Percentiles rank a stretch among this genome's conserved stretches.
Evolutionary conservation across 2,329 filamentous ascomycete genomes (phyloP).

Genomic region (Apiospora sp.): DNA sequence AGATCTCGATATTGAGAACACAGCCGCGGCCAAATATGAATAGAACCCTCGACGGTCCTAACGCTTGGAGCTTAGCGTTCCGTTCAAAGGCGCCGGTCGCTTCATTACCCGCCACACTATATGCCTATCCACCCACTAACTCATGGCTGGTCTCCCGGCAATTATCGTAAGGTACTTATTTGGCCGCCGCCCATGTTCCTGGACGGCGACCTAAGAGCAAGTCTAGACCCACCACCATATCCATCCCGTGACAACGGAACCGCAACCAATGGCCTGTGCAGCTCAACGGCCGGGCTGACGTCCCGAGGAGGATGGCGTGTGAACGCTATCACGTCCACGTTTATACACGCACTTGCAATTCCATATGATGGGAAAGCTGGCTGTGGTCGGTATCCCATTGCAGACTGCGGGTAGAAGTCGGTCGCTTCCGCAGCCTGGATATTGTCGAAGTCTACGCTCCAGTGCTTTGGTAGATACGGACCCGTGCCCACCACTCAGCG

Average conservation of each 20-base stretch:
- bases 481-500: background rate
- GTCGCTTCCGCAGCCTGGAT: background rate
- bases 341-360: background rate
- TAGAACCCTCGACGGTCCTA: background rate
- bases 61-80: conserved; percentile 2
- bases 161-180: background rate
- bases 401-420: background rate
- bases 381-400: background rate
- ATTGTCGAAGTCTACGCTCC: background rate
- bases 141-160: background rate
- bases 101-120: background rate
- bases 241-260: background rate
- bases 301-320: background rate
- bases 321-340: background rate
- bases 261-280: conserved; percentile 6
- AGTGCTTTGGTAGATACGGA: background rate
- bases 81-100: background rate
- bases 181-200: background rate
- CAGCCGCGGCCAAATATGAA: background rate
- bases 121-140: background rate
- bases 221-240: background rate
- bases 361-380: background rate
- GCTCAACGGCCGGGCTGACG: background rate
- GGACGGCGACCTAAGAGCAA: background rate
- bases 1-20: background rate